phyloP scores from a whole-genome alignment of 768 basidiomycete species.

The Leccinum pellstonianum region DNA sequence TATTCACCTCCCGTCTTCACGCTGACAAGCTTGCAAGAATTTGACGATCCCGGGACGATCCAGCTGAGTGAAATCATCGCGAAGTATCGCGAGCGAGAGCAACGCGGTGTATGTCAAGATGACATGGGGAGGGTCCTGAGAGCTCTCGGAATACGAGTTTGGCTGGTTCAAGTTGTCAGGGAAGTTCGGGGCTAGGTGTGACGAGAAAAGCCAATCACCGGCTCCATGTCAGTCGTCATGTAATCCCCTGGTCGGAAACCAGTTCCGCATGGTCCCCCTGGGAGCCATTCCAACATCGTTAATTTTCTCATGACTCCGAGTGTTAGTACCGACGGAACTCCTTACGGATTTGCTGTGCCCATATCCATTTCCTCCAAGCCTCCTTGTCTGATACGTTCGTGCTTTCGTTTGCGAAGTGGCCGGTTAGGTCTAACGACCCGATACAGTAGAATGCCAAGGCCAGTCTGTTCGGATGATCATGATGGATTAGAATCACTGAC shows the following conservation, averaged over 20 bases:
- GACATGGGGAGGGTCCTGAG: constrained; percentile 72
- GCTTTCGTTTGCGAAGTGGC: constrained; percentile 39
- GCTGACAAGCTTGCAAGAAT: constrained; percentile 74
- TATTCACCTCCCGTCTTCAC: constrained; percentile 75
- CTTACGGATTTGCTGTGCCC: constrained; percentile 76
- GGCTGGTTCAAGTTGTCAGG: constrained; percentile 26
- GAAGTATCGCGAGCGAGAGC: constrained; percentile 76
- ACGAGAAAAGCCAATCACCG: constrained; percentile 8
- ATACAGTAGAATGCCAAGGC: constrained; percentile 89
- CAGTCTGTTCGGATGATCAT: constrained; percentile 48
- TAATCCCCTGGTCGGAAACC: constrained; percentile 78
- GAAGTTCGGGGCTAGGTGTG: neutral
- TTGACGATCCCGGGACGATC: constrained; percentile 64
- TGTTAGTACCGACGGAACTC: constrained; percentile 4
- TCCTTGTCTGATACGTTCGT: constrained; percentile 52
- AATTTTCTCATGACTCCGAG: neutral
- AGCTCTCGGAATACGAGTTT: constrained; percentile 38
- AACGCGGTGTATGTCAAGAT: constrained; percentile 95
- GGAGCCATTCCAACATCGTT: neutral
- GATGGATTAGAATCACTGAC: constrained; percentile 16
- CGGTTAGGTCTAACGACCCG: constrained; percentile 78
- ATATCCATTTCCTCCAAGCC: constrained; percentile 81
- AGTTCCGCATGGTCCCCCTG: constrained; percentile 58
- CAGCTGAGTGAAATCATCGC: constrained; percentile 77
- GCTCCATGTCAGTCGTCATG: constrained; percentile 45